Conservation (phyloP, 2,329 filamentous ascomycete genomes). For the Sporothrix protearum region DNA sequence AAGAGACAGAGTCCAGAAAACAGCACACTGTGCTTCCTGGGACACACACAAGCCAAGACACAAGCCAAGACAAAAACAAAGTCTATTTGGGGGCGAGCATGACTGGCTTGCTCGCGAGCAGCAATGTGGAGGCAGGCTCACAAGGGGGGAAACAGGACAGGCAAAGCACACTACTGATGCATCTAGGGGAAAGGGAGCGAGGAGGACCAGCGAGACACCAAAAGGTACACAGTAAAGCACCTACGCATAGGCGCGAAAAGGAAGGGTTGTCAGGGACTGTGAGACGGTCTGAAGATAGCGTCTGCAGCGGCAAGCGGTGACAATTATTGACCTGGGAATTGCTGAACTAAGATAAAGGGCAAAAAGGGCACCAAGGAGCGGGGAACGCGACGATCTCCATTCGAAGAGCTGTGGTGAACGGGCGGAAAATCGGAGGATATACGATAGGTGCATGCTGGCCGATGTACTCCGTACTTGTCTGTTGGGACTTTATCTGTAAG, state of each 20-base stretch:
- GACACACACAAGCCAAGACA: not conserved
- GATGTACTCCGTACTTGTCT: not conserved
- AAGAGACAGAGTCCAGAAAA: not conserved
- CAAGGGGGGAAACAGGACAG: not conserved
- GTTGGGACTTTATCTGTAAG: not conserved
- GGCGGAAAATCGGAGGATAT: not conserved
- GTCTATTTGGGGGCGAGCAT: not conserved
- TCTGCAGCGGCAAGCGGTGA: conserved; percentile 2
- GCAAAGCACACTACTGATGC: not conserved
- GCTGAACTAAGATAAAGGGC: too few species aligned
- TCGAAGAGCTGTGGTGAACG: not conserved
- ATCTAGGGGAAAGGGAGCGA: not conserved
- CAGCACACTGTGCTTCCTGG: not conserved
- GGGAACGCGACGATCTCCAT: conserved; percentile 1
- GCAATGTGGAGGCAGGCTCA: not conserved
- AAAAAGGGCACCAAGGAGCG: not conserved
- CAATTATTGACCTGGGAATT: not conserved
- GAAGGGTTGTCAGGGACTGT: not conserved
- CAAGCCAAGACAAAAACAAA: not conserved
- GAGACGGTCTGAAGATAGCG: not conserved
- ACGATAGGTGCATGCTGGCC: not conserved
- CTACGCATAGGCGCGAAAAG: not conserved
- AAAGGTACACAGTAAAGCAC: not conserved
- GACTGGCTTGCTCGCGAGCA: not conserved
- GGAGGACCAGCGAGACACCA: not conserved